A percentile compares a stretch with the other conserved stretches of the same genome.
Conservation (phyloP, 305 asterid genomes). For the Withania somnifera region DNA sequence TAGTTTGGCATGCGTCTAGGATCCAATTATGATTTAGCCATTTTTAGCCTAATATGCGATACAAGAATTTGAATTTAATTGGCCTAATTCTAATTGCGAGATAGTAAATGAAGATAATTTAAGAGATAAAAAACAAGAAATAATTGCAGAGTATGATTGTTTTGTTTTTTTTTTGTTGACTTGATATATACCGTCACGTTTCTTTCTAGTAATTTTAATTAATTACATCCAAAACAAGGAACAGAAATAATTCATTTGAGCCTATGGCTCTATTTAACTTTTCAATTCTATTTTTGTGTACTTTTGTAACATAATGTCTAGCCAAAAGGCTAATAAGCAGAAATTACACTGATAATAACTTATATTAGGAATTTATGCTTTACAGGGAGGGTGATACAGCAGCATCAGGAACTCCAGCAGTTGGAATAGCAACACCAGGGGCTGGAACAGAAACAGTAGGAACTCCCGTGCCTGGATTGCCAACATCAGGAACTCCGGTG, state of each 20-base stretch:
- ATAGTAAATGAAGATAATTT: no score
- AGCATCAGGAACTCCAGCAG: neutral
- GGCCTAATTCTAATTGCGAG: no score
- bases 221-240: neutral
- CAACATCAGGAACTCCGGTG: neutral
- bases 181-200: neutral
- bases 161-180: neutral
- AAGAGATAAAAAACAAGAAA: neutral
- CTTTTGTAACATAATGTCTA: neutral
- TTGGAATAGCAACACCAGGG: neutral
- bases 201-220: neutral
- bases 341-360: neutral
- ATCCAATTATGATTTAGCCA: no score
- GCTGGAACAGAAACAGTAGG: neutral
- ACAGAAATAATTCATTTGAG: neutral
- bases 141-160: neutral
- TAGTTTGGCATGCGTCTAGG: no score
- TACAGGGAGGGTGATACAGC: neutral
- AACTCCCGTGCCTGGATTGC: neutral
- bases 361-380: neutral
- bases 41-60: no score
- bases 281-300: neutral
- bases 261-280: neutral
- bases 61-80: no score
- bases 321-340: neutral